These are phyloP conservation scores for Hymenoscyphus albidus DNA, from an alignment of 2,329 filamentous ascomycete species.

Conservation along the genomic window DNA sequence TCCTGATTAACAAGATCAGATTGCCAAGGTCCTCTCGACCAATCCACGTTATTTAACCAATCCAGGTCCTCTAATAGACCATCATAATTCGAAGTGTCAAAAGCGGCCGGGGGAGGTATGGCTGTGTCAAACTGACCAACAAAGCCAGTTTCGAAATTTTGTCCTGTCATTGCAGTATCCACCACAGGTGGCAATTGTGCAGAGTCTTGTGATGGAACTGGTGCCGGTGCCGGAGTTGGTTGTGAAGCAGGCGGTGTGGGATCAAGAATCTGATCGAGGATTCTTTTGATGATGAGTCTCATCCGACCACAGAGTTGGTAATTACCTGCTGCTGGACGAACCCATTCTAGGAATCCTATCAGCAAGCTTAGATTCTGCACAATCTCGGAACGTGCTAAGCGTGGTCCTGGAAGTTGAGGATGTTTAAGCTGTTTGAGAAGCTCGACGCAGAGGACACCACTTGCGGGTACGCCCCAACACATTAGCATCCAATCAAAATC, in stretches of 20 bases:
- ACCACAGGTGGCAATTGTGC: background rate
- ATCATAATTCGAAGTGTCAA: slow-evolving; percentile 22
- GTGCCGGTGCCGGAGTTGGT: background rate
- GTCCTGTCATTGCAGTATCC: slow-evolving; percentile 1
- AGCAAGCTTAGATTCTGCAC: slow-evolving; percentile 50
- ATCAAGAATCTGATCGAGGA: slow-evolving; percentile 48
- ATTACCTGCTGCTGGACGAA: slow-evolving; percentile 46
- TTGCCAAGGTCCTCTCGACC: slow-evolving; percentile 31
- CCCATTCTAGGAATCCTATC: slow-evolving; percentile 50
- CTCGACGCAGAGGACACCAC: slow-evolving; percentile 49
- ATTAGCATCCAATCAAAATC: slow-evolving; percentile 49
- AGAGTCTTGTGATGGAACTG: slow-evolving; percentile 9
- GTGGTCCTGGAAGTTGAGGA: slow-evolving; percentile 33
- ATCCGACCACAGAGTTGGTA: slow-evolving; percentile 45
- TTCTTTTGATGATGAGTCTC: slow-evolving; percentile 47
- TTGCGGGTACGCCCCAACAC: slow-evolving; percentile 47
- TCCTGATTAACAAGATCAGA: slow-evolving; percentile 25
- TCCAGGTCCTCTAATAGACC: slow-evolving; percentile 28
- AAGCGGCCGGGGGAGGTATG: slow-evolving; percentile 16
- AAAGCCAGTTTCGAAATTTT: slow-evolving; percentile 9
- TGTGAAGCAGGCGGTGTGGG: slow-evolving; percentile 24
- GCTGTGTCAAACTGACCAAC: slow-evolving; percentile 16
- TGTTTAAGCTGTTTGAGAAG: slow-evolving; percentile 42
- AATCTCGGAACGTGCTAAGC: slow-evolving; percentile 45
- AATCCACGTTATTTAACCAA: slow-evolving; percentile 33